phyloP scores from a whole-genome alignment of 2,329 filamentous ascomycete species.

The Clathrospora elynae region DNA sequence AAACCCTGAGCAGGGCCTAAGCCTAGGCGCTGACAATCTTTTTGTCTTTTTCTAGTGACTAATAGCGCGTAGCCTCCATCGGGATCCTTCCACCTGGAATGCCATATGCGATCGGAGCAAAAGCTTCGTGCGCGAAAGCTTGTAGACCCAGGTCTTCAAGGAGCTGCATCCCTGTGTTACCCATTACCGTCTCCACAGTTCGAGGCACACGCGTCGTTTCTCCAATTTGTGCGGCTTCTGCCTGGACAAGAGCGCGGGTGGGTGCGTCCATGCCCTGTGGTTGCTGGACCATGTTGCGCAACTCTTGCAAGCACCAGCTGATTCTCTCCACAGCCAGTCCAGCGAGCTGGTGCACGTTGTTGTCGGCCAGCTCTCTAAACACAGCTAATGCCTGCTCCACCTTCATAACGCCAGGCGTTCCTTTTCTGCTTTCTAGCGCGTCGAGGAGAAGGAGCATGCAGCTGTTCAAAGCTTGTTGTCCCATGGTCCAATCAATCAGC shows the following conservation, averaged over 20 bases:
- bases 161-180: conserved; percentile 54
- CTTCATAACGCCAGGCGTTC: conserved; percentile 33
- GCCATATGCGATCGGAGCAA: conserved; percentile 42
- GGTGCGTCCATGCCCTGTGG: conserved; percentile 4
- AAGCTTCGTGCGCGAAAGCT: conserved; percentile 39
- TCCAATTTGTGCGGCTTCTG: conserved; percentile 20
- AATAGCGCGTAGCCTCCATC: too few species aligned
- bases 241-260: conserved; percentile 5
- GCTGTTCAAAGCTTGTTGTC: conserved; percentile 58
- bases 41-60: too few species aligned
- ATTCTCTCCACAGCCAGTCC: conserved; percentile 52
- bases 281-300: conserved; percentile 20
- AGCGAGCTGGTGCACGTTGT: conserved; percentile 54
- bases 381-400: conserved; percentile 51
- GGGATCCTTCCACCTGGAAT: conserved; percentile 12
- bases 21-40: too few species aligned
- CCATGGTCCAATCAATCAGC: conserved; percentile 56
- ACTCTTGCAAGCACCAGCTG: conserved; percentile 36
- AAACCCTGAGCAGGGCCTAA: too few species aligned
- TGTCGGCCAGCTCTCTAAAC: conserved; percentile 51
- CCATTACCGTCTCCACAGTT: conserved; percentile 51
- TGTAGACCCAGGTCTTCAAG: conserved; percentile 55
- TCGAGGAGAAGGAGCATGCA: conserved; percentile 57
- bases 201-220: conserved; percentile 13
- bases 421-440: conserved; percentile 50